phyloP scores from a whole-genome alignment of 805 yeast genomes.

The Zygosaccharomyces bisporus region DNA sequence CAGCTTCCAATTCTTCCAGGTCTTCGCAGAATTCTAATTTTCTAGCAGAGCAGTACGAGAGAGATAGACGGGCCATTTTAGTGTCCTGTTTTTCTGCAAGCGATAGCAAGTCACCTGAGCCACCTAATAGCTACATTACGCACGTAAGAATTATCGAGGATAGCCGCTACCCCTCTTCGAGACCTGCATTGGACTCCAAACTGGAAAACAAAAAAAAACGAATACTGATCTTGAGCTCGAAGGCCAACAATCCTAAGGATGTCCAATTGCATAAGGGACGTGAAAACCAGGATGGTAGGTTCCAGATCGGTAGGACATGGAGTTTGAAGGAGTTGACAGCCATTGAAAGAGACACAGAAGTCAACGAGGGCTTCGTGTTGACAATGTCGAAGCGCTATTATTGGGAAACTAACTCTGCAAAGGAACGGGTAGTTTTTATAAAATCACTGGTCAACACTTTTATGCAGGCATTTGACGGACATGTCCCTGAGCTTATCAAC shows the following conservation, averaged over 20 bases:
- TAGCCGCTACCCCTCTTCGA: slow-evolving; percentile 58
- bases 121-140: slow-evolving; percentile 61
- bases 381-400: slow-evolving; percentile 73
- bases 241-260: slow-evolving; percentile 63
- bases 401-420: slow-evolving; percentile 66
- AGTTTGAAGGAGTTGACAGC: slow-evolving; percentile 62
- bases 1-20: slow-evolving; percentile 34
- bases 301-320: slow-evolving; percentile 95
- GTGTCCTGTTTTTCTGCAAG: slow-evolving; percentile 47
- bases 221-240: slow-evolving; percentile 43
- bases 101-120: slow-evolving; percentile 40
- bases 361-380: slow-evolving; percentile 54
- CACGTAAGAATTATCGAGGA: slow-evolving; percentile 76
- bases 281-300: slow-evolving; percentile 64
- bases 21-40: slow-evolving; percentile 33
- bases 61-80: slow-evolving; percentile 48
- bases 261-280: slow-evolving; percentile 82
- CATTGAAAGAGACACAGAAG: slow-evolving; percentile 51
- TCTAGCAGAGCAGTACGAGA: slow-evolving; percentile 56
- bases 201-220: slow-evolving; percentile 55
- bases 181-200: slow-evolving; percentile 59
- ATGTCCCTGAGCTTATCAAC: slow-evolving; percentile 49
- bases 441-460: slow-evolving; percentile 50
- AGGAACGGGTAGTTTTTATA: slow-evolving; percentile 57
- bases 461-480: slow-evolving; percentile 53